A percentile compares a stretch with the other conserved stretches of the same genome.
These are phyloP conservation scores for Clavariopsis aquatica DNA, from an alignment of 495 filamentous ascomycete genomes.

Conservation along the genomic window DNA sequence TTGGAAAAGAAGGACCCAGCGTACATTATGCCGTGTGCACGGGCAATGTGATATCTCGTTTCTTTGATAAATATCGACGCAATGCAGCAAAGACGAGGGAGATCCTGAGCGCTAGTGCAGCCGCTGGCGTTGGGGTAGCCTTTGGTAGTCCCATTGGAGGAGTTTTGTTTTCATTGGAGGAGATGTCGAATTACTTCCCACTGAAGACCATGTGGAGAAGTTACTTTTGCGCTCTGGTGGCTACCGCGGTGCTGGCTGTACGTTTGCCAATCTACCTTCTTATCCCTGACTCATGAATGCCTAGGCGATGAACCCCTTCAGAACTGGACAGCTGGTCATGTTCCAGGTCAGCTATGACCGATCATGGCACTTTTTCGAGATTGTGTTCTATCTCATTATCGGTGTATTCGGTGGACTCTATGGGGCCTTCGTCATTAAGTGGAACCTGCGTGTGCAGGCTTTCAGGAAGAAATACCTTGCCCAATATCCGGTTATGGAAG, in stretches of 20 bases:
- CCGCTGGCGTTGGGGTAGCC: slow-evolving; percentile 92
- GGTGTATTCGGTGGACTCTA: slow-evolving; percentile 95
- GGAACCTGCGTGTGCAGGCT: slow-evolving; percentile 87
- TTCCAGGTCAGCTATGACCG: slow-evolving; percentile 97
- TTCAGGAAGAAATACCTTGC: slow-evolving; percentile 94
- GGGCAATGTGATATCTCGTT: slow-evolving; percentile 90
- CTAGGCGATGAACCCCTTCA: slow-evolving; percentile 89
- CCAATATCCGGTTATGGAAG: slow-evolving; percentile 84
- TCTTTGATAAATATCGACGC: slow-evolving; percentile 89
- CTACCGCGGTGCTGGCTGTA: slow-evolving; percentile 86
- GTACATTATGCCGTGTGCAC: slow-evolving; percentile 98
- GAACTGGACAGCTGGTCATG: slow-evolving; percentile 99
- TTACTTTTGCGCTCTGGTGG: slow-evolving; percentile 96
- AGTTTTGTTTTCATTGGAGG: slow-evolving; percentile 94
- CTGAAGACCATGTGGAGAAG: slow-evolving; percentile 97
- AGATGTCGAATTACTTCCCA: slow-evolving; percentile 98
- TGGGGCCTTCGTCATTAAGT: slow-evolving; percentile 97
- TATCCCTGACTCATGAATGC: slow-evolving; percentile 18
- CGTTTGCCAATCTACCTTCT: slow-evolving; percentile 28
- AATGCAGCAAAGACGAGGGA: slow-evolving; percentile 95
- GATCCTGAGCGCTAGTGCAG: slow-evolving; percentile 90
- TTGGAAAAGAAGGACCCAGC: slow-evolving; percentile 96
- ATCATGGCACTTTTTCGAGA: slow-evolving; percentile 96
- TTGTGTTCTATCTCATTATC: slow-evolving; percentile 87
- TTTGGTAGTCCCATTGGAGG: slow-evolving; percentile 98